Base-by-base conservation (phyloP, 2,329 filamentous ascomycete species). In the Chaetomium globosum region DNA sequence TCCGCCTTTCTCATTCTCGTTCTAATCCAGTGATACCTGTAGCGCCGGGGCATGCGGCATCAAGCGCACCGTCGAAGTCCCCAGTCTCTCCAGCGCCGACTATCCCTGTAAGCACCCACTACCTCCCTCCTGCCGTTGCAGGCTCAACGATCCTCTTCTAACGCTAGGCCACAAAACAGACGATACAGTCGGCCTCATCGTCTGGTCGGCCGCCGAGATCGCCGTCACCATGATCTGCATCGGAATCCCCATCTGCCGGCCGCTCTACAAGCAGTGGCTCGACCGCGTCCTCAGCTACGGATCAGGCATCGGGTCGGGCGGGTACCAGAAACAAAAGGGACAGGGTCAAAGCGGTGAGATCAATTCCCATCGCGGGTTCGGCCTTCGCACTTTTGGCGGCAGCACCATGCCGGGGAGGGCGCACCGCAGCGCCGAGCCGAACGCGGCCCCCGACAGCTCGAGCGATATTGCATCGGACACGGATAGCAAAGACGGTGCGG, bases 121-220 rank as follows among this genome's bases (percentile, higher is more conserved):
- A 12, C 1, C 21, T 30, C 28, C 23, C 26, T 7, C 26, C 4
- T 43, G 4, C 39, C 39, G 16, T 7, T 7, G 39, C 39, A n/a
- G 6, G 39, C 9, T 28, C 4, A 28, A 52, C 49, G 1, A 26
- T 7, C 13, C 21, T 9, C 13, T 21, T 9, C 49, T 52, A 28
- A 52, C 26, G 1, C 12, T 2, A 2, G 0, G 12, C 8, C 26
- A 5, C 49, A 43, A 51, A 6, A 8, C 52, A 55, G 53, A 56
- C 9, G 53, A 56, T 12, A 56, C 53, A 26, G 53, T 56, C 2
- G 53, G 53, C 31, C 53, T 56, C 16, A 70, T 70, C 36, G 65
- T 71, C 31, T 71, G 71, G 70, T 71, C 70, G 26, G 67, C 68
- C 19, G 65, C 67, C 48, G 71, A 73, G 48, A 71, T 72, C 39